Evolutionary conservation across 2,329 filamentous ascomycete genomes (phyloP), one percentile per base, ranked within the genome.

Genomic region (Stachybotrys chlorohalonatus): DNA sequence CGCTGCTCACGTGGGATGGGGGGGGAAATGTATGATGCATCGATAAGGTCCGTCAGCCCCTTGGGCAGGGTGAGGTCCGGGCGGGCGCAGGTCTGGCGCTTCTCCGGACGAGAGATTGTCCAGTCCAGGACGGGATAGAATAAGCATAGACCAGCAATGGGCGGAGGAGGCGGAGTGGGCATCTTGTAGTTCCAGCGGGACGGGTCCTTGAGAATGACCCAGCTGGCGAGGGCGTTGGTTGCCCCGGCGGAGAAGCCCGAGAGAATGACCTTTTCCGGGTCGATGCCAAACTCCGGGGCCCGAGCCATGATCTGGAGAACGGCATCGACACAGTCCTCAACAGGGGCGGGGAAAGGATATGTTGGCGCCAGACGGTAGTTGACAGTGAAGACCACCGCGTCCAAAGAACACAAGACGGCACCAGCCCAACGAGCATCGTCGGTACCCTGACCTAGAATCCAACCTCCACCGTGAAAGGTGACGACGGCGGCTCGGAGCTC

Each of bases 291-390:
- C 49, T 84, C 78, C 31, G 72, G 70, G 0, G 82, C 81, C 53
- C 83, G 75, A 2, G 73, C 69, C 49, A 78, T 75, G 31, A 87
- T 72, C 64, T 85, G 84, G n/a, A 84, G 64, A 8, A 87, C 66
- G 1, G 83, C 81, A 57, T 86, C 84, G 31, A 82, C 80, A 48
- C 81, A 81, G 63, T 88, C 85, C 59, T 88, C 83, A 0, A 87
- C 76, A 0, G 83, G 79, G 0, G 79, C 80, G 1, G 84, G 85
- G 63, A 85, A 87, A 0, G 83, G 83, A 59, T 80, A 74, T 61
- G 81, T 79, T 0, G 85, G 85, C 0, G 84, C 83, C 2, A 87
- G 75, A n/a, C 85, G 78, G 64, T 89, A 88, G 61, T 86, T 83
- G 59, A 86, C 82, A 1, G 79, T 81, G 57, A 87, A 78, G 54